A percentile compares a stretch with the other conserved stretches of the same genome.
Evolutionary conservation across 495 filamentous ascomycete genomes (phyloP).

Genomic region (Terfezia boudieri): DNA sequence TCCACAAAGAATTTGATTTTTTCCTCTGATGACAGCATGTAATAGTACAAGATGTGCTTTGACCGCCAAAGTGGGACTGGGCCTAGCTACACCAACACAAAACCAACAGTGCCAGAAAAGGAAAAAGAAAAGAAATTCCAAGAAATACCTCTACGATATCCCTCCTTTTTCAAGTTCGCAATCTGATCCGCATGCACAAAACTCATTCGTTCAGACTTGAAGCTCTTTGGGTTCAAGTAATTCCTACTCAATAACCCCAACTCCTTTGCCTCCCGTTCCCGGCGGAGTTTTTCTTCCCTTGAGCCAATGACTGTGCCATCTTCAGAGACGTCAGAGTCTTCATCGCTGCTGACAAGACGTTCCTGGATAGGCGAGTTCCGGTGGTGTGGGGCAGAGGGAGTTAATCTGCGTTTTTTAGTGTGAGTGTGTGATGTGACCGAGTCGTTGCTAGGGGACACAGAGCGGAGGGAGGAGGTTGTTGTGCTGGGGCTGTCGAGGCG

Average conservation of each 20-base stretch:
- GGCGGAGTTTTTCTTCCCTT: constrained; percentile 8
- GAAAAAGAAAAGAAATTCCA: background rate
- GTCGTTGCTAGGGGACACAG: background rate
- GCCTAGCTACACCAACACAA: background rate
- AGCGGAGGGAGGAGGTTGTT: background rate
- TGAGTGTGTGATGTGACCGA: background rate
- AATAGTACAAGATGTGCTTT: no score
- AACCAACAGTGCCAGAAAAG: background rate
- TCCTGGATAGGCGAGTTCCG: background rate
- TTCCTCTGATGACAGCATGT: no score
- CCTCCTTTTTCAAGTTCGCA: constrained; percentile 12
- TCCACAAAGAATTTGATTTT: no score
- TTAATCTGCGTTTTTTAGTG: background rate
- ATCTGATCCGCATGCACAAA: constrained; percentile 17
- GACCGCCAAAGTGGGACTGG: no score
- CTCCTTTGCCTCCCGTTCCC: background rate
- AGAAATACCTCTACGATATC: constrained; percentile 10
- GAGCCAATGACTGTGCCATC: constrained; percentile 11
- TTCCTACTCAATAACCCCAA: background rate
- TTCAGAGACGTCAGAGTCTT: constrained; percentile 1
- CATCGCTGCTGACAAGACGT: constrained; percentile 3
- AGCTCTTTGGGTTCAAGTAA: constrained; percentile 15
- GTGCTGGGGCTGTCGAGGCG: background rate
- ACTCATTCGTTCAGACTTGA: constrained; percentile 7
- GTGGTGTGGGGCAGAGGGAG: background rate